Base-by-base conservation (phyloP, 2,329 filamentous ascomycete genomes). In the Helotiales sp. region DNA sequence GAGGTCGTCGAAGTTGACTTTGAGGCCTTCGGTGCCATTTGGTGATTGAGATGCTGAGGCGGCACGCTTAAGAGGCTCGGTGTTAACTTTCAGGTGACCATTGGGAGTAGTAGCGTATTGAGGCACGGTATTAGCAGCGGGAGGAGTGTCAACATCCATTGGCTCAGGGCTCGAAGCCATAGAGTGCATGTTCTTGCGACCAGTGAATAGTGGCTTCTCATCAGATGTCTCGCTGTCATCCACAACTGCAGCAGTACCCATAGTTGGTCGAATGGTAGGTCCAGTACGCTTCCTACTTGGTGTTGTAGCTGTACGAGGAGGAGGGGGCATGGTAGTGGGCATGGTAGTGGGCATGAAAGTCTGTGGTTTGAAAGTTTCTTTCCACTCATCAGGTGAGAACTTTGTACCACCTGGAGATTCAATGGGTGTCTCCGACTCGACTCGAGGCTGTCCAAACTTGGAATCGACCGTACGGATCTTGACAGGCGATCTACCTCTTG, bases 61-160 rank as follows among this genome's bases (percentile, higher is more conserved):
- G n/a, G 81, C 78, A 26, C 83, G 80, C 0, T 80, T 77, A 32
- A 88, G 84, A 0, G 86, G 86, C 32, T 86, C 84, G 6, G 87
- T 83, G 6, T 82, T 78, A 67, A 89, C 80, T n/a, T 78, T 85
- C 6, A 83, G 80, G n/a, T 80, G 77, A 67, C 87, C 86, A 13
- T 65, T 67, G n/a, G 67, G 86, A 84, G 17, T 86, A 85, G 0
- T 85, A 87, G 20, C 86, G 85, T 17, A 79, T 79, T 4, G 66
- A 82, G 82, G 34, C 74, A 75, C 37, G 10, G 69, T 66, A 22
- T 77, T 75, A 15, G 74, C 70, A 10, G 66, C 70, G 57, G 73
- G 61, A 57, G 86, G 85, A 4, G 85, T 82, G 72, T 90, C 88
- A 60, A 90, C 89, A 70, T 90, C 88, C 88, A 90, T 90, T 15